Evolutionary conservation across 306 rosid genomes (phyloP).

Genomic region (Fagus sylvatica): DNA sequence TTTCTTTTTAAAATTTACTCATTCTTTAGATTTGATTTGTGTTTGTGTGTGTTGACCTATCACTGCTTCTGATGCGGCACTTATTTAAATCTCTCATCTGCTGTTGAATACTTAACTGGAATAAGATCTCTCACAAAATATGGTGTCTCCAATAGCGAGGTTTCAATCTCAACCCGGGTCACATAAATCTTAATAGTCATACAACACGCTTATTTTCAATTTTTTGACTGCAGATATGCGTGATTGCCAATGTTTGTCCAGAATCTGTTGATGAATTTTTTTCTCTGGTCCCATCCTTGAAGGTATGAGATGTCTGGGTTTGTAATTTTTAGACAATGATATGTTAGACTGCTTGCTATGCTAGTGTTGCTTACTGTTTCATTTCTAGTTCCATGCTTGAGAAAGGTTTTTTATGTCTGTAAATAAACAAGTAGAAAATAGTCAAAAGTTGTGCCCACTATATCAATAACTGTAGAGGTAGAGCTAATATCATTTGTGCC

Average conservation of each 20-base stretch:
- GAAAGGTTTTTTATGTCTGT: conserved; percentile 1
- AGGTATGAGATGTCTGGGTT: conserved; percentile 48
- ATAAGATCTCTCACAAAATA: conserved; percentile 51
- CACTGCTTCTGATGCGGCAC: conserved; percentile 5
- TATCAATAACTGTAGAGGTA: background rate
- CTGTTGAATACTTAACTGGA: conserved; percentile 64
- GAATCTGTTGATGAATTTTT: conserved; percentile 70
- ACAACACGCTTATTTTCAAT: conserved; percentile 21
- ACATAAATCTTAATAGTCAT: conserved; percentile 15
- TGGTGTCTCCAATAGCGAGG: conserved; percentile 79
- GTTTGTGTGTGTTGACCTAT: background rate
- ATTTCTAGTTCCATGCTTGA: conserved; percentile 1
- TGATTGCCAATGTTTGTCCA: conserved; percentile 82
- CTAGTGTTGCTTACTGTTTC: conserved; percentile 4
- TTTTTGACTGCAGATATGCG: conserved; percentile 63
- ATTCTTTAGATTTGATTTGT: conserved; percentile 1
- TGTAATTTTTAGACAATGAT: background rate
- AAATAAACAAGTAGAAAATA: background rate
- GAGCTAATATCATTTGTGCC: background rate
- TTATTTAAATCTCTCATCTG: background rate
- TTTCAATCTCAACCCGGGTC: conserved; percentile 35
- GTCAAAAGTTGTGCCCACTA: background rate
- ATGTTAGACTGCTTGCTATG: background rate
- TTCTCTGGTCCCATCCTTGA: conserved; percentile 78
- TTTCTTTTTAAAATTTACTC: background rate